phyloP scores from a whole-genome alignment of 345 rosid species.

The Melaleuca alternifolia region DNA sequence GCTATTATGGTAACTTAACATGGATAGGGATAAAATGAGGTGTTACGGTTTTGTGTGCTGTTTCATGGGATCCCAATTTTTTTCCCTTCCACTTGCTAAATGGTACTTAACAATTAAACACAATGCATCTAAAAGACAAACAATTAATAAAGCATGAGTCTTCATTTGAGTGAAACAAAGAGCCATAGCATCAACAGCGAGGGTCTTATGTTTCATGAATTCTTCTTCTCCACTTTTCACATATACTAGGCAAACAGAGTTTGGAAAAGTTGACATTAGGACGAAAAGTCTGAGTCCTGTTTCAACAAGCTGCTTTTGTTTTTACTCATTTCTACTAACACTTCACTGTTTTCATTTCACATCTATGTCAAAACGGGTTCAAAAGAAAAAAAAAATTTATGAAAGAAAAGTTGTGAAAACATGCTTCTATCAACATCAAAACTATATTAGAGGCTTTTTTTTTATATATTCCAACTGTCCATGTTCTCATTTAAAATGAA shows the following conservation, averaged over 20 bases:
- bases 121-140: background rate
- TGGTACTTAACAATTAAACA: background rate
- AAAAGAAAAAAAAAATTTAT: background rate
- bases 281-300: background rate
- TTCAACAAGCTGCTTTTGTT: background rate
- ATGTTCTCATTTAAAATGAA: background rate
- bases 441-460: background rate
- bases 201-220: background rate
- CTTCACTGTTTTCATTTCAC: background rate
- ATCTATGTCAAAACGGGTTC: background rate
- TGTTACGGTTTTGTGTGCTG: background rate
- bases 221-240: background rate
- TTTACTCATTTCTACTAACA: background rate
- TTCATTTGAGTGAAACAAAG: background rate
- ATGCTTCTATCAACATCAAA: background rate
- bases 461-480: background rate
- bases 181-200: background rate
- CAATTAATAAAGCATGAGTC: background rate
- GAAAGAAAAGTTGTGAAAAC: background rate
- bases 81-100: background rate
- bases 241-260: background rate
- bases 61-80: background rate
- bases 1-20: background rate
- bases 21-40: background rate
- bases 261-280: background rate